Evolutionary conservation across 2,329 filamentous ascomycete genomes (phyloP), one percentile per base, ranked within the genome.

Genomic region (Penicillium sp.): DNA sequence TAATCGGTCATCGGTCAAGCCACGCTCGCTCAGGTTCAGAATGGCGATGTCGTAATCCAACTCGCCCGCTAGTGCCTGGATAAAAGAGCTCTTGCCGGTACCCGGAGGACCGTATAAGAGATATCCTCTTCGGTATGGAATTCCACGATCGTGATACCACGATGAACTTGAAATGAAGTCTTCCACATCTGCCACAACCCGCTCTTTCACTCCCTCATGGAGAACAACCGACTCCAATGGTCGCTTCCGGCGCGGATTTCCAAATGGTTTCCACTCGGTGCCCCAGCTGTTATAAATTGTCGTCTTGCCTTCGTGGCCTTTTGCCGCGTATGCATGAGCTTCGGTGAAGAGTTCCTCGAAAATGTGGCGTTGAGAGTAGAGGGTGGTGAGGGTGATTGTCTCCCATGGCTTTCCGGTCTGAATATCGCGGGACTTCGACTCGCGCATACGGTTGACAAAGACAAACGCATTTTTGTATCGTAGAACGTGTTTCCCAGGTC

Each of bases 71-170:
- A 99, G 78, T 0, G 94, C 92, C 73, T 97, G 91, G 60, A 99
- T 97, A 65, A 99, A 97, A 0, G 91, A 96, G 58, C 89, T 97
- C 78, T 96, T 97, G 35, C 91, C 95, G 40, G 89, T 96, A 0
- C 92, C 92, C 0, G 92, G 92, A 4, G 92, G 91, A 0, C 92
- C 92, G 67, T 94, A 91, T 0, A 97, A 82, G 8, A 97, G 81
- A 69, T 97, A 97, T 0, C 92, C 93, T 54, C 92, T 81, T 17
- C 92, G 85, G 68, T 97, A 97, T 0, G 93, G 93, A 61, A 97
- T 96, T 2, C 92, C 93, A n/a, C 93, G 87, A 67, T 96, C 91
- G 47, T 91, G 84, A 69, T 97, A 97, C 92, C 93, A 97, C 61
- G 88, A 84, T 55, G 89, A 85, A 36, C 89, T 87, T 1, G 79